Evolutionary conservation across 805 yeast species (phyloP).

Genomic region (Teunomyces cretensis): DNA sequence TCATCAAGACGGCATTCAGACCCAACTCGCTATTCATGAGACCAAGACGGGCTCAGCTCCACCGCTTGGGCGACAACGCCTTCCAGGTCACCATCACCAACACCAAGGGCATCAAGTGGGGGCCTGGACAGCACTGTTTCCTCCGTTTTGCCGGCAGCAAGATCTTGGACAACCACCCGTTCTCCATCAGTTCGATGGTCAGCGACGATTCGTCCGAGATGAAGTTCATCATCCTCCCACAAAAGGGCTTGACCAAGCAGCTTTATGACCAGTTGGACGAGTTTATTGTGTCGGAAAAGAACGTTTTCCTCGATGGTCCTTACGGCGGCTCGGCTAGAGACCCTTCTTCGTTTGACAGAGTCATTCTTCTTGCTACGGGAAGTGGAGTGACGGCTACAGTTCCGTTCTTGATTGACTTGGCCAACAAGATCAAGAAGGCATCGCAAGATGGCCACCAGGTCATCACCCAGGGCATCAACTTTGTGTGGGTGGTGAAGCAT

Average conservation of each 20-base stretch:
- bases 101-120: slow-evolving; percentile 42
- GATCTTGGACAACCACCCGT: slow-evolving; percentile 56
- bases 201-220: slow-evolving; percentile 26
- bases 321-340: slow-evolving; percentile 55
- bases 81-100: slow-evolving; percentile 37
- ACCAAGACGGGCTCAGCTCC: slow-evolving; percentile 34
- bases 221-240: slow-evolving; percentile 46
- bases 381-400: slow-evolving; percentile 52
- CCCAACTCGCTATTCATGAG: slow-evolving; percentile 42
- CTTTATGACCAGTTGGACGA: slow-evolving; percentile 32
- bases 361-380: slow-evolving; percentile 46
- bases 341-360: slow-evolving; percentile 42
- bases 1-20: slow-evolving; percentile 46
- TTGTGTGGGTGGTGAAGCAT: slow-evolving; percentile 46
- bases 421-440: slow-evolving; percentile 13
- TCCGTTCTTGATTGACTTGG: slow-evolving; percentile 38
- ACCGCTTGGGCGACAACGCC: slow-evolving; percentile 22
- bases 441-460: slow-evolving; percentile 10
- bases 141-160: slow-evolving; percentile 46
- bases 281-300: slow-evolving; percentile 20
- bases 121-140: slow-evolving; percentile 56
- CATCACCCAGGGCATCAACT: slow-evolving; percentile 28
- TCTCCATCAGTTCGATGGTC: slow-evolving; percentile 43
- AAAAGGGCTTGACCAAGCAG: slow-evolving; percentile 45
- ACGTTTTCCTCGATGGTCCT: slow-evolving; percentile 54